A percentile compares a stretch with the other conserved stretches of the same genome.
Conservation (phyloP, 805 yeast genomes). For the Yamadazyma kitorensis region DNA sequence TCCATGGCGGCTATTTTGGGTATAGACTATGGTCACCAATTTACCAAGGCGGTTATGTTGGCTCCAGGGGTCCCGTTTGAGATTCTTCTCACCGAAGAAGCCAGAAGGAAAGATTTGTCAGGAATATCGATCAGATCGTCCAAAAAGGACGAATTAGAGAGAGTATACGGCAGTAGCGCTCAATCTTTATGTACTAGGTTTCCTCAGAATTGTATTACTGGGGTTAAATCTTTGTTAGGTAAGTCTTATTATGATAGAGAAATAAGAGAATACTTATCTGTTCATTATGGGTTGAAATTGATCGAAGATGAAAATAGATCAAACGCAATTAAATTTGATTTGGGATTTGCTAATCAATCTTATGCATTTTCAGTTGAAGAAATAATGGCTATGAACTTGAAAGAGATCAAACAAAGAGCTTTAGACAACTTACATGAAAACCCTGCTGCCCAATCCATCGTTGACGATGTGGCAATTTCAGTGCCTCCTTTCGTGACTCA, state of each 20-base stretch:
- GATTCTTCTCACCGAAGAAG: constrained; percentile 82
- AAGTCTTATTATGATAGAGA: constrained; percentile 46
- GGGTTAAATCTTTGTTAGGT: constrained; percentile 73
- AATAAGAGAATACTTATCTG: constrained; percentile 44
- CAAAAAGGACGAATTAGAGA: constrained; percentile 49
- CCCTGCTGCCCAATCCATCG: constrained; percentile 44
- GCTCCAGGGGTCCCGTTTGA: constrained; percentile 92
- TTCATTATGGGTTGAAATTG: constrained; percentile 61
- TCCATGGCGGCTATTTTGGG: constrained; percentile 71
- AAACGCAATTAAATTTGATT: constrained; percentile 56
- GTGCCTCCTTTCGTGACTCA: constrained; percentile 71
- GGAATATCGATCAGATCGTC: constrained; percentile 64
- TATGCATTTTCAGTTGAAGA: constrained; percentile 62
- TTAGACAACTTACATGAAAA: constrained; percentile 54
- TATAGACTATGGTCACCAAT: constrained; percentile 85
- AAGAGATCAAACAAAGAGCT: constrained; percentile 65
- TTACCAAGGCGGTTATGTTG: constrained; percentile 79
- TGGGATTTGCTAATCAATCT: constrained; percentile 31
- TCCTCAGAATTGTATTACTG: constrained; percentile 66
- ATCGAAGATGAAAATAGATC: constrained; percentile 35
- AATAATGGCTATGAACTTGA: constrained; percentile 75
- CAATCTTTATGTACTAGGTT: constrained; percentile 65
- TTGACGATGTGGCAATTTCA: constrained; percentile 69
- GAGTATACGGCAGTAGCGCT: constrained; percentile 79
- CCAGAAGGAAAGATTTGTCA: constrained; percentile 84